Evolutionary conservation across 192 early-diverging fungal genomes (phyloP).

Genomic region (Phycomyces blakesleeanus): DNA sequence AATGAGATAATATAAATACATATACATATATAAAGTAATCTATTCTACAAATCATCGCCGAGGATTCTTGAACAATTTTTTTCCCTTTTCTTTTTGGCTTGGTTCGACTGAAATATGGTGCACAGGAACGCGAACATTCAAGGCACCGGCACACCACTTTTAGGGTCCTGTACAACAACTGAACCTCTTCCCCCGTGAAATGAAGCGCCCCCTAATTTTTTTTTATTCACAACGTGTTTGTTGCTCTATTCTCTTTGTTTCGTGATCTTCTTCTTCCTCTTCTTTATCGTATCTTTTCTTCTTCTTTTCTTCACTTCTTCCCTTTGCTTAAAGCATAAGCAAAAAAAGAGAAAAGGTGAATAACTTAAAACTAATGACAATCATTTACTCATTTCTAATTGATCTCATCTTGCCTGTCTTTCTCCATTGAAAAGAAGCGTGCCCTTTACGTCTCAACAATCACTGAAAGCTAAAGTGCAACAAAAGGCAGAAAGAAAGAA

Average conservation of each 20-base stretch:
- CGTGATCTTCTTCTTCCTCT: constrained; percentile 6
- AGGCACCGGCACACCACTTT: too few relatives aligned
- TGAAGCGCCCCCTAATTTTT: constrained; percentile 5
- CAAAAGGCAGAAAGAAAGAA: too few relatives aligned
- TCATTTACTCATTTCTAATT: constrained; percentile 12
- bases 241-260: constrained; percentile 2
- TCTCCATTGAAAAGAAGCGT: background rate
- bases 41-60: too few relatives aligned
- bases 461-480: too few relatives aligned
- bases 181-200: background rate
- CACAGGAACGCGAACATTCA: too few relatives aligned
- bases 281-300: constrained; percentile 3
- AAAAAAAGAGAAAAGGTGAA: background rate
- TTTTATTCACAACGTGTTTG: constrained; percentile 1
- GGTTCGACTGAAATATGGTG: too few relatives aligned
- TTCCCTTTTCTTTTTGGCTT: too few relatives aligned
- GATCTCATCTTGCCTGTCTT: constrained; percentile 20
- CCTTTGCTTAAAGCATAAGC: constrained; percentile 14
- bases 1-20: too few relatives aligned
- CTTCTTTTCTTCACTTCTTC: constrained; percentile 19
- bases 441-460: constrained; percentile 7
- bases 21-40: too few relatives aligned
- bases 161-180: too few relatives aligned
- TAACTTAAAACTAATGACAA: background rate
- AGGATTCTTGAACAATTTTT: too few relatives aligned